A percentile compares a stretch with the other conserved stretches of the same genome.
Evolutionary conservation across 2,329 filamentous ascomycete genomes (phyloP).

Genomic region (Talaromyces rugulosus): DNA sequence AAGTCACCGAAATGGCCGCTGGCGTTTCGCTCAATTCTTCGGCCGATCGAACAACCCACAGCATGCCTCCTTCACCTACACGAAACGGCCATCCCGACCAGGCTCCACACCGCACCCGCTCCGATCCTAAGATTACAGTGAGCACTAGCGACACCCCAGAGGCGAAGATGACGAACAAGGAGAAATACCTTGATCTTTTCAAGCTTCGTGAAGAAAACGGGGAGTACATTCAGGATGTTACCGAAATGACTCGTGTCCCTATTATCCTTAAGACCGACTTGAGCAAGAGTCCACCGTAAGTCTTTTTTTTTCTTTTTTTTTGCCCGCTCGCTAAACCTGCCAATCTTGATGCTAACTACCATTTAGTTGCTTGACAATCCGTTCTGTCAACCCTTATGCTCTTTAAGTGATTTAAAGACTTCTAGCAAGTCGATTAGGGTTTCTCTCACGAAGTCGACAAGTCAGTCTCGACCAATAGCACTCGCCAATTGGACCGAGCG

Average conservation of each 20-base stretch:
- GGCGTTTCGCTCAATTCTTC: constrained; percentile 72
- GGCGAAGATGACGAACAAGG: constrained; percentile 81
- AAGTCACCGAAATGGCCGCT: constrained; percentile 84
- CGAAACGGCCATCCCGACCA: constrained; percentile 60
- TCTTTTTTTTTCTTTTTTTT: constrained; percentile 48
- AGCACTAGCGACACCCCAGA: constrained; percentile 65
- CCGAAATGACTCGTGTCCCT: constrained; percentile 95
- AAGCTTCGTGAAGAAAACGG: constrained; percentile 85
- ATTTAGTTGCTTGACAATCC: constrained; percentile 46
- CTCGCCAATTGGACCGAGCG: neutral
- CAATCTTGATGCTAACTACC: constrained; percentile 18
- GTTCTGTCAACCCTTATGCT: constrained; percentile 49
- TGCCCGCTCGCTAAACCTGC: neutral
- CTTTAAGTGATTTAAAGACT: constrained; percentile 34
- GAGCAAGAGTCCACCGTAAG: constrained; percentile 98
- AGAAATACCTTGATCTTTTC: constrained; percentile 92
- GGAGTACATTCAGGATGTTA: constrained; percentile 96
- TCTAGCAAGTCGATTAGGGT: neutral
- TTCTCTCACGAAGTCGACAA: neutral
- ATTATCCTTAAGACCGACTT: constrained; percentile 98
- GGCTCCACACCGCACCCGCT: constrained; percentile 79
- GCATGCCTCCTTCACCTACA: constrained; percentile 85
- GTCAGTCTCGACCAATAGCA: neutral
- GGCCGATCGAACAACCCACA: constrained; percentile 85
- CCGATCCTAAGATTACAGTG: constrained; percentile 84